Percentiles rank a stretch among this genome's conserved stretches.
These are phyloP conservation scores for Zelopaecilomyces penicillatus DNA, from an alignment of 2,329 filamentous ascomycete species.

Conservation along the genomic window DNA sequence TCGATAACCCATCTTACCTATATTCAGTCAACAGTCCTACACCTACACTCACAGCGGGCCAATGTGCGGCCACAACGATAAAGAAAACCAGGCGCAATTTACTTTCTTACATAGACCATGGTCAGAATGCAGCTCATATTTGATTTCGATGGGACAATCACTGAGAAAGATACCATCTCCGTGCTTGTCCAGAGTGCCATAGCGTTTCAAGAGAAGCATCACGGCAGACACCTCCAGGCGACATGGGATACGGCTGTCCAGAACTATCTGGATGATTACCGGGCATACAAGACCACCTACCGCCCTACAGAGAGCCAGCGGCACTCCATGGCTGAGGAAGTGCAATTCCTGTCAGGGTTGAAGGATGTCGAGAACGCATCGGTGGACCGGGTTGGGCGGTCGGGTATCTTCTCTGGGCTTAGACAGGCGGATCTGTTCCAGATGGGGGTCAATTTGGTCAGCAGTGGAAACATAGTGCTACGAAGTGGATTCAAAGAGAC, in stretches of 20 bases:
- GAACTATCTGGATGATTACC: slow-evolving; percentile 36
- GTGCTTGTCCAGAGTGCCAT: slow-evolving; percentile 38
- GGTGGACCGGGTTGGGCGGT: slow-evolving; percentile 33
- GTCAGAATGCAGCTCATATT: slow-evolving; percentile 38
- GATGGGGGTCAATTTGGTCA: slow-evolving; percentile 30
- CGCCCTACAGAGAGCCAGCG: slow-evolving; percentile 24
- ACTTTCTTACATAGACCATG: too few species aligned
- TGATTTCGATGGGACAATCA: slow-evolving; percentile 55
- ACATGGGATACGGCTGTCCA: slow-evolving; percentile 38
- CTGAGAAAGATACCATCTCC: slow-evolving; percentile 43
- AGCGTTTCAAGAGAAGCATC: slow-evolving; percentile 19
- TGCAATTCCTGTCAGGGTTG: slow-evolving; percentile 34
- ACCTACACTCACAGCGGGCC: too few species aligned
- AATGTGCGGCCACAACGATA: too few species aligned
- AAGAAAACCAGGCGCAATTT: too few species aligned
- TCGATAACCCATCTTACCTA: too few species aligned
- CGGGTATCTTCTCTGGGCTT: slow-evolving; percentile 37
- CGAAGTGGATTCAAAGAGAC: slow-evolving; percentile 32
- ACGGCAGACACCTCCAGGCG: slow-evolving; percentile 23
- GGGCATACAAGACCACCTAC: slow-evolving; percentile 27
- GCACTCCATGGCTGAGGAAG: slow-evolving; percentile 28
- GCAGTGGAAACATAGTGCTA: slow-evolving; percentile 24
- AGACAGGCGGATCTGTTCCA: slow-evolving; percentile 21
- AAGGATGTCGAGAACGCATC: slow-evolving; percentile 38
- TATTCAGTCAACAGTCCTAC: too few species aligned